Evolutionary conservation across 2,329 filamentous ascomycete species (phyloP).

Genomic region (Fusarium haematococcum): DNA sequence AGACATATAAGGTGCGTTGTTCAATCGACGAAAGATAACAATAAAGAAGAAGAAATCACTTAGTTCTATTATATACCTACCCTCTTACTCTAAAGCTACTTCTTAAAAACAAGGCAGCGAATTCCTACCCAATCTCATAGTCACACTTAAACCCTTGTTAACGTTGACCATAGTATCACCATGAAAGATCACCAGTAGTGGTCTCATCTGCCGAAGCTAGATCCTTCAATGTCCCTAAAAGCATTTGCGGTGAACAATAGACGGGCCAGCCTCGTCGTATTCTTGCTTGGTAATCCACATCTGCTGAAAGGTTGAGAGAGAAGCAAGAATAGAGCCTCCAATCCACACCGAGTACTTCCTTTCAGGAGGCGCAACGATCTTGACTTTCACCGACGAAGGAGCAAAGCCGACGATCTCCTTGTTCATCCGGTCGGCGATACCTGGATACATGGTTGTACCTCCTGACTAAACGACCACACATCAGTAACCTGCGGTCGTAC

Average conservation of each 20-base stretch:
- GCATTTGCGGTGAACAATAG: constrained; percentile 99
- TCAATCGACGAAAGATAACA: neutral
- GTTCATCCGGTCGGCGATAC: constrained; percentile 99
- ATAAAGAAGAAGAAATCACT: neutral
- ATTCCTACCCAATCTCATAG: neutral
- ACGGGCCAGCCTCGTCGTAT: constrained; percentile 99
- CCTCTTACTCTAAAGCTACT: neutral
- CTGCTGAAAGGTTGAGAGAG: constrained; percentile 99
- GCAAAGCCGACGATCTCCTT: constrained; percentile 99
- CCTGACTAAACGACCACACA: constrained; percentile 78
- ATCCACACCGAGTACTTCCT: constrained; percentile 99
- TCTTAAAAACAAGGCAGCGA: neutral
- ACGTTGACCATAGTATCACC: neutral
- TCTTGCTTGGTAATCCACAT: constrained; percentile 99
- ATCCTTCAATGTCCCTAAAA: constrained; percentile 77
- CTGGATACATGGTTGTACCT: constrained; percentile 99
- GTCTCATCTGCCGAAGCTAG: neutral
- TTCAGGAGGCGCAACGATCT: constrained; percentile 99
- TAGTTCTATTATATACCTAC: neutral
- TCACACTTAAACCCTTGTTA: neutral
- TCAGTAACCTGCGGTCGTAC: neutral
- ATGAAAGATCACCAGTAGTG: neutral
- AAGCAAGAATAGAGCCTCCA: constrained; percentile 99
- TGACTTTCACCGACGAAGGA: constrained; percentile 99
- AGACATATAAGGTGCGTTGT: neutral